phyloP scores from a whole-genome alignment of 1,284 basidiomycete species.

The Amylostereum areolatum region DNA sequence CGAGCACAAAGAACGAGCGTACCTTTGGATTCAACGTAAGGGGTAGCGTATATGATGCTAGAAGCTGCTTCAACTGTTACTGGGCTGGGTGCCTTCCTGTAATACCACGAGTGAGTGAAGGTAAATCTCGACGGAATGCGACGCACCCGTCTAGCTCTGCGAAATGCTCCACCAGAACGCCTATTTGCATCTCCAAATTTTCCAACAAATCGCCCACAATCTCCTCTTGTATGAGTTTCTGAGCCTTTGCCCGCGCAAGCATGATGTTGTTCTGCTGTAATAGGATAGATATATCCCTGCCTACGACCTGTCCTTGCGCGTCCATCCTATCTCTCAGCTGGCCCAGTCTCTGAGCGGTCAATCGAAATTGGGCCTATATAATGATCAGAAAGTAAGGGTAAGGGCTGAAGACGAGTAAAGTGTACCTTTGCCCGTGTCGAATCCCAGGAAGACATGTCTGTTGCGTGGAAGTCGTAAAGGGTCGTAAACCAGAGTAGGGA shows the following conservation, averaged over 20 bases:
- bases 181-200: slow-evolving; percentile 60
- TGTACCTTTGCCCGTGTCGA: slow-evolving; percentile 18
- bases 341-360: slow-evolving; percentile 57
- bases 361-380: slow-evolving; percentile 52
- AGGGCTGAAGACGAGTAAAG: neutral
- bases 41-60: slow-evolving; percentile 58
- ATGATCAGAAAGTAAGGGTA: neutral
- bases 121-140: neutral
- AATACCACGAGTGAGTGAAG: neutral
- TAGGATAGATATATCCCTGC: slow-evolving; percentile 60
- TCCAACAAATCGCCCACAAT: slow-evolving; percentile 54
- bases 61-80: slow-evolving; percentile 56
- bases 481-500: neutral
- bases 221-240: slow-evolving; percentile 60
- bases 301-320: slow-evolving; percentile 51
- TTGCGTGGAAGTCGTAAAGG: neutral
- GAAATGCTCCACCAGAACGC: slow-evolving; percentile 51
- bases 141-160: slow-evolving; percentile 50
- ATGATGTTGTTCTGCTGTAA: slow-evolving; percentile 53
- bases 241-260: slow-evolving; percentile 63
- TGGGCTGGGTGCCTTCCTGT: slow-evolving; percentile 38
- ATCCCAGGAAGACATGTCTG: slow-evolving; percentile 13
- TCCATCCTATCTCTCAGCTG: slow-evolving; percentile 67
- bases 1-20: neutral
- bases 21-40: slow-evolving; percentile 57